phyloP scores from a whole-genome alignment of 2,329 filamentous ascomycete species.

The Coniochaeta hoffmannii region DNA sequence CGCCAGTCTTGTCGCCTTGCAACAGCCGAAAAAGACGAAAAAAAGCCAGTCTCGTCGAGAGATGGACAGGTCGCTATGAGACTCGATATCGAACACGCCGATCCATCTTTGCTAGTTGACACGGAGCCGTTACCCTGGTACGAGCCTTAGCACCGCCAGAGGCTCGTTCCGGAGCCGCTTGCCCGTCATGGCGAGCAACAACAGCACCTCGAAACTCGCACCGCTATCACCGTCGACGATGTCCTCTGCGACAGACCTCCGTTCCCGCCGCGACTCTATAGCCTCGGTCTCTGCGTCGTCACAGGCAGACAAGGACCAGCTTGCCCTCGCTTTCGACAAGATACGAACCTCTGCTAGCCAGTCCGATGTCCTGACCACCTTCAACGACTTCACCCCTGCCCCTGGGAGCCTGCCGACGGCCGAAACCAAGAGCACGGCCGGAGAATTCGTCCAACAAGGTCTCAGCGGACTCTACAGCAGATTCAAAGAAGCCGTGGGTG shows the following conservation, averaged over 20 bases:
- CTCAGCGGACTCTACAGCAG: slow-evolving; percentile 85
- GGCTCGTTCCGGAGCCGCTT: not conserved
- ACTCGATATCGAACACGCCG: not conserved
- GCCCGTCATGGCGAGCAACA: slow-evolving; percentile 21
- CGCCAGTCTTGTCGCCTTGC: not conserved
- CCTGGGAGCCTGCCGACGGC: slow-evolving; percentile 48
- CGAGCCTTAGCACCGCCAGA: not conserved
- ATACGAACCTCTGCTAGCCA: slow-evolving; percentile 88
- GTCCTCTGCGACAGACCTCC: slow-evolving; percentile 17
- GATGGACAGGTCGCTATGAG: not conserved
- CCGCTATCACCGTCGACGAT: slow-evolving; percentile 28
- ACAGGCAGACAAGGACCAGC: slow-evolving; percentile 62
- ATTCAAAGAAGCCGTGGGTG: slow-evolving; percentile 75
- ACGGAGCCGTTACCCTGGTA: not conserved
- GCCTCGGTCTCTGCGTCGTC: slow-evolving; percentile 38
- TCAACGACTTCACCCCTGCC: slow-evolving; percentile 80
- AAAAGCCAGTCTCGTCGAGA: not conserved
- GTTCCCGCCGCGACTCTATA: slow-evolving; percentile 29
- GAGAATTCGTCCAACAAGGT: slow-evolving; percentile 75
- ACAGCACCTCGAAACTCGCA: slow-evolving; percentile 13
- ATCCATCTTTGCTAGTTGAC: not conserved
- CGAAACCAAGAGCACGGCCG: slow-evolving; percentile 63
- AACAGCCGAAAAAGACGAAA: not conserved
- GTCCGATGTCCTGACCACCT: slow-evolving; percentile 78
- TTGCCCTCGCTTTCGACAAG: slow-evolving; percentile 72